Percentiles rank a stretch among this genome's conserved stretches.
Evolutionary conservation across 2,329 filamentous ascomycete species (phyloP).

Genomic region (Pseudogymnoascus sp.): DNA sequence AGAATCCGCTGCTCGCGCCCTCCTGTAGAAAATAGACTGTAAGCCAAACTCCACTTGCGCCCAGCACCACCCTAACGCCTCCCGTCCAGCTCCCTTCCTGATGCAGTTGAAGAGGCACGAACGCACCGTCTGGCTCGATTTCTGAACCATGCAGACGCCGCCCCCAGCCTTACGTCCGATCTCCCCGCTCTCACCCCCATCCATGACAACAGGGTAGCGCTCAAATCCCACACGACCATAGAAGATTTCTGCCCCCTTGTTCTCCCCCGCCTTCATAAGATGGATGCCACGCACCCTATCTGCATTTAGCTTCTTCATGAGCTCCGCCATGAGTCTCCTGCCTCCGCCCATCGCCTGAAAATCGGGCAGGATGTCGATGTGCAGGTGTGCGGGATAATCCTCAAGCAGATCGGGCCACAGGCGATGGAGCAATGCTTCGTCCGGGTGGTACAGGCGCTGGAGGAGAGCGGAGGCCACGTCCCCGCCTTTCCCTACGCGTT

Average conservation of each 20-base stretch:
- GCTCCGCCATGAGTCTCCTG: neutral
- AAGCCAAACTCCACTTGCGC: neutral
- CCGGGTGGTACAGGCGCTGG: neutral
- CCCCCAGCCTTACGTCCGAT: constrained; percentile 3
- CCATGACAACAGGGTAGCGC: constrained; percentile 2
- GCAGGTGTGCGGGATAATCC: neutral
- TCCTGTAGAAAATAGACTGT: neutral
- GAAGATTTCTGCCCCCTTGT: neutral
- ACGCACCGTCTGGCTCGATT: neutral
- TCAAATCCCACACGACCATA: constrained; percentile 1
- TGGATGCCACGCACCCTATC: neutral
- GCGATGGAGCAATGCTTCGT: neutral
- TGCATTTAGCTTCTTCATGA: neutral
- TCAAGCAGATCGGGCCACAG: neutral
- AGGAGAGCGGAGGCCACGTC: neutral
- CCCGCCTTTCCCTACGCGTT: neutral
- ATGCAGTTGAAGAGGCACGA: neutral
- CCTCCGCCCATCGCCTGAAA: neutral
- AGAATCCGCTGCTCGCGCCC: neutral
- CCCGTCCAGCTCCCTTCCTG: neutral
- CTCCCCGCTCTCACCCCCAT: neutral
- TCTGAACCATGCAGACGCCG: constrained; percentile 7
- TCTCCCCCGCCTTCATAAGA: constrained; percentile 8
- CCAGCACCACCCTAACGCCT: neutral
- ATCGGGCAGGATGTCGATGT: constrained; percentile 7